Evolutionary conservation across 202 grass and related monocot genomes (phyloP).

Genomic region (Zoysia matrella): DNA sequence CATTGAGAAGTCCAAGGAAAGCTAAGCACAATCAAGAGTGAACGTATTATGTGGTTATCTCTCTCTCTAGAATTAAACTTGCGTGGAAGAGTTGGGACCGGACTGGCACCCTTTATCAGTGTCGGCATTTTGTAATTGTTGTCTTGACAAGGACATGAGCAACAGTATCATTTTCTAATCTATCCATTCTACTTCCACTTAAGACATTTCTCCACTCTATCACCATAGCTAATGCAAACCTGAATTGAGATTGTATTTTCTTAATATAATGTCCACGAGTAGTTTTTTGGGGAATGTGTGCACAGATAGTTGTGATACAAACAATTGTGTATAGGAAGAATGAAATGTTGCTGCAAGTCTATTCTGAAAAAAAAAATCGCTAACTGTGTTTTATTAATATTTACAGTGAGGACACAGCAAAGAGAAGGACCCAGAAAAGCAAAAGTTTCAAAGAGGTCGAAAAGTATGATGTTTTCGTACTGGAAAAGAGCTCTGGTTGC

Average conservation of each 20-base stretch:
- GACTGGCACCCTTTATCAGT: background rate
- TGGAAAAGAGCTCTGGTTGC: conserved; percentile 74
- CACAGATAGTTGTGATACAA: background rate
- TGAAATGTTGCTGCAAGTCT: background rate
- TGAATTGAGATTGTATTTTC: background rate
- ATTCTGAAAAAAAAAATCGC: background rate
- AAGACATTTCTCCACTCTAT: background rate
- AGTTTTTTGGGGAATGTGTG: no score
- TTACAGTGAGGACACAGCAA: conserved; percentile 75
- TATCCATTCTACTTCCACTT: background rate
- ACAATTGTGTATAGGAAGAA: background rate
- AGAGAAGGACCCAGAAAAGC: conserved; percentile 77
- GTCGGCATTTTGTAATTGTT: conserved; percentile 1
- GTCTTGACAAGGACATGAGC: background rate
- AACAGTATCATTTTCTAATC: background rate
- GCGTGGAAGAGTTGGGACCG: background rate
- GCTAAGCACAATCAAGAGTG: background rate
- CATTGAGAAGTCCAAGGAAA: conserved; percentile 33
- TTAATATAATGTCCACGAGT: no score
- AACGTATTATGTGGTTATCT: background rate
- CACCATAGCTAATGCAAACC: background rate
- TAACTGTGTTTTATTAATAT: conserved; percentile 34
- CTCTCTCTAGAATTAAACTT: conserved; percentile 27
- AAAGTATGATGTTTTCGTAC: conserved; percentile 70
- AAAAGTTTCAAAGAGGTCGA: conserved; percentile 87